Base-by-base conservation (phyloP, 768 basidiomycete genomes). In the Lactarius trivialis region DNA sequence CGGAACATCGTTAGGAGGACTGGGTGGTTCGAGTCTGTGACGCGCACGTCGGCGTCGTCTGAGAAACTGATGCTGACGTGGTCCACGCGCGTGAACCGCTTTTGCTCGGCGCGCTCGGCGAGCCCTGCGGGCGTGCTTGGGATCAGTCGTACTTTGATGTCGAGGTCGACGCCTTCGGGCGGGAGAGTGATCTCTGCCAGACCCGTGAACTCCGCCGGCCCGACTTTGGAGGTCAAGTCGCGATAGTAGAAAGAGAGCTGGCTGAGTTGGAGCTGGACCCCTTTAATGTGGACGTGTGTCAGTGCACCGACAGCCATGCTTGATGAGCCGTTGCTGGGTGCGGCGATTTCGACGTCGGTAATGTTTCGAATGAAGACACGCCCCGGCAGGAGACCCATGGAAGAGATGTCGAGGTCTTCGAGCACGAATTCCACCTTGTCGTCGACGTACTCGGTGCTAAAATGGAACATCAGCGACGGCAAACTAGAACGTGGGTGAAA, bases 191-290 rank as follows among this genome's bases (percentile, higher is more conserved):
- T 78, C 41, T 78, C 81, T 51, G 88, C 74, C 36, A 88, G 75
- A 0, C 88, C 88, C 1, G 79, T 83, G 71, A 82, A 83, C 55
- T 85, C 81, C 55, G 72, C 73, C 0, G 85, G 85, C 0, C 81
- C 78, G 48, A 87, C 60, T 2, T 76, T 65, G 4, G 82, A 75
- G 2, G 71, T 74, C 68, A 86, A 83, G 72, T 90, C 87, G 39
- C 78, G 79, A 72, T 86, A 89, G 72, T 81, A 89, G 76, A 90
- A 90, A 0, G 88, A 88, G 0, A 90, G 80, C 34, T 89, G 83
- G 61, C 78, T 74, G 50, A 89, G 79, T 9, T 74, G 68, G 33
- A 90, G 78, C 65, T 86, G 86, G 0, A 90, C 71, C 1, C 85
- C 88, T 62, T 86, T 84, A 26, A 84, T 73, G 54, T 81, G 82